Evolutionary conservation across 495 filamentous ascomycete species (phyloP).

Genomic region (Coniosporium apollinis): DNA sequence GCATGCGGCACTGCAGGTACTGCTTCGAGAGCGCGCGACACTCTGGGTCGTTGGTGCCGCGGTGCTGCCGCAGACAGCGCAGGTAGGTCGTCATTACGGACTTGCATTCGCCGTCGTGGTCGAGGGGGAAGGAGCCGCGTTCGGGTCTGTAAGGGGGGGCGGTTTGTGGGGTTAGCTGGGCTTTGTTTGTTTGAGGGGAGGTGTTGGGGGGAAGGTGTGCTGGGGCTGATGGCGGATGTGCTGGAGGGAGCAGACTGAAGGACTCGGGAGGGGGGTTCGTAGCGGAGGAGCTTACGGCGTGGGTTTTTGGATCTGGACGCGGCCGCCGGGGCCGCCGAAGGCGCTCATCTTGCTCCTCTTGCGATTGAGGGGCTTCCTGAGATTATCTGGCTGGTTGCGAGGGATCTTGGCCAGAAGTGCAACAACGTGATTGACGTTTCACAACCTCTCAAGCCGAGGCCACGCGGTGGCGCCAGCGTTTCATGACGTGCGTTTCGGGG

Average conservation of each 20-base stretch:
- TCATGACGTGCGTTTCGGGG: no score
- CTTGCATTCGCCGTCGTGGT: constrained; percentile 95
- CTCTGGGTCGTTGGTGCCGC: constrained; percentile 68
- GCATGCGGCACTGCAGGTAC: constrained; percentile 59
- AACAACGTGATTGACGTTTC: no score
- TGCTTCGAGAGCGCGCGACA: constrained; percentile 73
- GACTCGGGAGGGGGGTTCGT: background rate
- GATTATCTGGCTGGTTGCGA: no score
- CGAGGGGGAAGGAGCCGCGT: constrained; percentile 88
- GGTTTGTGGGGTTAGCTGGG: constrained; percentile 4
- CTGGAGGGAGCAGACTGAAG: no score
- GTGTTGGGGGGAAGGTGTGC: background rate
- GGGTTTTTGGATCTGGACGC: constrained; percentile 52
- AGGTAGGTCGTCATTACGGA: constrained; percentile 69
- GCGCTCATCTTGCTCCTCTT: constrained; percentile 1
- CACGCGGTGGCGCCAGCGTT: no score
- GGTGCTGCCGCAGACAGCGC: constrained; percentile 61
- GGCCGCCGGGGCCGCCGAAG: constrained; percentile 66
- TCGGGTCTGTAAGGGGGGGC: constrained; percentile 45
- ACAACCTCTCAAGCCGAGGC: no score
- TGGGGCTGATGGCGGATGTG: no score
- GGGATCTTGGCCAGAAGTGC: no score
- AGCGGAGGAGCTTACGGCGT: constrained; percentile 43
- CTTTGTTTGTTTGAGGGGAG: constrained; percentile 1
- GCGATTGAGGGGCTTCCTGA: no score